Evolutionary conservation across 1,284 basidiomycete species (phyloP).

Genomic region (Pulchroboletus neoregius): DNA sequence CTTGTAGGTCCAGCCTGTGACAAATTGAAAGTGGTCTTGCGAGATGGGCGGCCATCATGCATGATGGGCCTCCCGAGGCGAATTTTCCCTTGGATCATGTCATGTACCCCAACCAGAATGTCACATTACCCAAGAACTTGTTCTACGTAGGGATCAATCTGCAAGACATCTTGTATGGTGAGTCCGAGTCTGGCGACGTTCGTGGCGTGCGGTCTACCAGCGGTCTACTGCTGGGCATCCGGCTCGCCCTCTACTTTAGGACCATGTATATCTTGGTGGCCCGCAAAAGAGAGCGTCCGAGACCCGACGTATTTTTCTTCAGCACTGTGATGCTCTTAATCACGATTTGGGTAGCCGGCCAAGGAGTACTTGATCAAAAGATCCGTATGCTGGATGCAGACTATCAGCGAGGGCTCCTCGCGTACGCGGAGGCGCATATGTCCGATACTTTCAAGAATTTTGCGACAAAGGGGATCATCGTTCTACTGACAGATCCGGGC

Average conservation of each 20-base stretch:
- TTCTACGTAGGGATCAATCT: not conserved
- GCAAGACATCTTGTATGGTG: not conserved
- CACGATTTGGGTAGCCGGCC: conserved; percentile 1
- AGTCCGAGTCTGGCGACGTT: not conserved
- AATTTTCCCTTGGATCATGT: not conserved
- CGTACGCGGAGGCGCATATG: not conserved
- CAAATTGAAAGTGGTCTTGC: no score
- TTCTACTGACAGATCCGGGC: conserved; percentile 5
- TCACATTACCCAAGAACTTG: not conserved
- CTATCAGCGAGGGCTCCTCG: not conserved
- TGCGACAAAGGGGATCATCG: not conserved
- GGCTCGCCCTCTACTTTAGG: conserved; percentile 25
- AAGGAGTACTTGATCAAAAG: not conserved
- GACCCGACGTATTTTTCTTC: conserved; percentile 10
- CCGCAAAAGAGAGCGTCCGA: not conserved
- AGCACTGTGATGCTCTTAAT: conserved; percentile 5
- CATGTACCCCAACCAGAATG: not conserved
- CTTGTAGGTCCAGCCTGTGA: no score
- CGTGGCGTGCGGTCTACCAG: no score
- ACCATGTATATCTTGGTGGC: conserved; percentile 22
- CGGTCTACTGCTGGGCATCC: conserved; percentile 13
- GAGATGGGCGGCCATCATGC: no score
- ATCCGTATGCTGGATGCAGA: not conserved
- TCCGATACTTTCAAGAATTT: not conserved
- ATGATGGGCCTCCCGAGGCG: not conserved